phyloP scores from a whole-genome alignment of 176 grass and related monocot species.

The Thalia dealbata region DNA sequence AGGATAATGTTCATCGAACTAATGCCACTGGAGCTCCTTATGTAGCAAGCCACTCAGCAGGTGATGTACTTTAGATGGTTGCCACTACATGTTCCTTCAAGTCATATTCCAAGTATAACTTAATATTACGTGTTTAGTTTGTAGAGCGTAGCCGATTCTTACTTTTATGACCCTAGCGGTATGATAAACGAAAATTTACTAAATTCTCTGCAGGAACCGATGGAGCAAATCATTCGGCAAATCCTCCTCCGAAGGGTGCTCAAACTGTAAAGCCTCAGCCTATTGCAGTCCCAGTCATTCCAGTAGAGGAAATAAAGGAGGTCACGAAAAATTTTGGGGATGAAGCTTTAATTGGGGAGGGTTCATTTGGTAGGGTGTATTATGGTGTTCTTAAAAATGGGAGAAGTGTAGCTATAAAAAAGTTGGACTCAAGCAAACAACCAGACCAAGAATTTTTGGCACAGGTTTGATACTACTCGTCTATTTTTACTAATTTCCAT shows the following conservation, averaged over 20 bases:
- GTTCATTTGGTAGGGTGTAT: constrained; percentile 23
- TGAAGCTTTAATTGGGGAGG: constrained; percentile 28
- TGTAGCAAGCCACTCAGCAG: constrained; percentile 8
- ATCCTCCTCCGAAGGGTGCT: constrained; percentile 11
- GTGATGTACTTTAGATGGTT: background rate
- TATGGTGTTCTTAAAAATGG: constrained; percentile 25
- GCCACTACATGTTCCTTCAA: background rate
- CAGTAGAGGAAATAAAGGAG: constrained; percentile 28
- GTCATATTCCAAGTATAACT: background rate
- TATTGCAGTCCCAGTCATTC: constrained; percentile 27
- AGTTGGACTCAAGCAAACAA: constrained; percentile 29
- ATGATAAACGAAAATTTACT: background rate
- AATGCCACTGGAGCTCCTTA: background rate
- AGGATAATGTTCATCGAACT: constrained; percentile 11
- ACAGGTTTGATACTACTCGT: constrained; percentile 2
- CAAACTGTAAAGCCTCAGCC: constrained; percentile 21
- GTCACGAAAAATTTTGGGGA: constrained; percentile 22
- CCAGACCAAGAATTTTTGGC: constrained; percentile 32
- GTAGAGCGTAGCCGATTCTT: background rate
- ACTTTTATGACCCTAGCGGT: background rate
- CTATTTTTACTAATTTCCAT: background rate
- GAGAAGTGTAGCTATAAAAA: constrained; percentile 16
- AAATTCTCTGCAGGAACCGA: constrained; percentile 7
- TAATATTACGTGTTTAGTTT: background rate
- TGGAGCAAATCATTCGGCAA: constrained; percentile 2